Evolutionary conservation across 176 grass and related monocot genomes (phyloP).

Genomic region (Rhynchospora tenuis): DNA sequence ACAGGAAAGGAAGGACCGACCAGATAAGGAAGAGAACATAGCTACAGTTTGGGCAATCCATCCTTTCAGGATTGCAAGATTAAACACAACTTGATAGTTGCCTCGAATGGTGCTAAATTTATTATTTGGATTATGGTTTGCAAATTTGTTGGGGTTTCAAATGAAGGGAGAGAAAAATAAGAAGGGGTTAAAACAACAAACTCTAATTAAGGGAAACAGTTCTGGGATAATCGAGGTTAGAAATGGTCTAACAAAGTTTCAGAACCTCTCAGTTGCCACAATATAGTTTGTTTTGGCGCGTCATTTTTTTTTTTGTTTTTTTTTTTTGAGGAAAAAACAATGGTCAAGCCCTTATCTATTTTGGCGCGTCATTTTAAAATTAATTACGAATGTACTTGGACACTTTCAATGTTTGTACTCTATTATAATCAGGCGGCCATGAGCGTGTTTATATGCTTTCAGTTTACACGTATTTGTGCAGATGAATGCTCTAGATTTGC

Average conservation of each 20-base stretch:
- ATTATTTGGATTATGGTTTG: neutral
- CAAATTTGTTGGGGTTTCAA: slow-evolving; percentile 1
- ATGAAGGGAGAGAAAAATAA: neutral
- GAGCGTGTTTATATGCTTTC: neutral
- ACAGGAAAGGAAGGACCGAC: slow-evolving; percentile 18
- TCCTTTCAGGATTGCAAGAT: slow-evolving; percentile 4
- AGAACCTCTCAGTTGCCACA: neutral
- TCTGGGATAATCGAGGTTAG: neutral
- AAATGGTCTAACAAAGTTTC: neutral
- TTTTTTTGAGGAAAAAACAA: too few relatives aligned
- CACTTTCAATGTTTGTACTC: neutral
- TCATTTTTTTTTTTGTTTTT: too few relatives aligned
- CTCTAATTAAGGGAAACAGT: slow-evolving; percentile 1
- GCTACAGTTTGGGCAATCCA: slow-evolving; percentile 20
- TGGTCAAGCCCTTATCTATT: too few relatives aligned
- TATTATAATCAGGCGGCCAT: neutral
- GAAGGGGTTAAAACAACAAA: slow-evolving; percentile 21
- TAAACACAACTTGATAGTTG: neutral
- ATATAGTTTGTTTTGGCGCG: neutral
- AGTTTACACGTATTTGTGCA: too few relatives aligned
- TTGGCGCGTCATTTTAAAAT: neutral
- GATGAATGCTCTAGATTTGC: too few relatives aligned
- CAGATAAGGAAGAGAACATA: slow-evolving; percentile 7
- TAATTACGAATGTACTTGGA: neutral
- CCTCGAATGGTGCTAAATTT: neutral